phyloP scores from a whole-genome alignment of 768 basidiomycete genomes.

The Lentinula detonsa region DNA sequence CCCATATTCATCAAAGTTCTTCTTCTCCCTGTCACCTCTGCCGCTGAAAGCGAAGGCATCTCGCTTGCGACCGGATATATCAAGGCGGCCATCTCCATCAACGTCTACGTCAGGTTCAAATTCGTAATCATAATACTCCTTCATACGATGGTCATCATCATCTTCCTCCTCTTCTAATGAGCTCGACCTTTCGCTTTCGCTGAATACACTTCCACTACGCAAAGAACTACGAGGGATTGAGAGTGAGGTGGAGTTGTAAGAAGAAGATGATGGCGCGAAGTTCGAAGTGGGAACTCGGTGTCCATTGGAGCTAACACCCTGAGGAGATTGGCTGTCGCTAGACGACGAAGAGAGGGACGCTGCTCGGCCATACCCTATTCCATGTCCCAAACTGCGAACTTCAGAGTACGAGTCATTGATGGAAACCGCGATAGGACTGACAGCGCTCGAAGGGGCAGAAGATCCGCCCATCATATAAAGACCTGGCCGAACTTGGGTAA shows the following conservation, averaged over 20 bases:
- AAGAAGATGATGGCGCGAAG: neutral
- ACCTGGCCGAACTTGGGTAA: slow-evolving; percentile 60
- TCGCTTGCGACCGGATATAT: neutral
- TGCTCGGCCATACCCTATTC: slow-evolving; percentile 3
- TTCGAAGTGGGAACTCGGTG: neutral
- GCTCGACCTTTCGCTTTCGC: slow-evolving; percentile 3
- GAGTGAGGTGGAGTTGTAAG: neutral
- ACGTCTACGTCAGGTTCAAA: slow-evolving; percentile 3
- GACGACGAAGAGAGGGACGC: slow-evolving; percentile 1
- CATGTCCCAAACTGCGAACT: slow-evolving; percentile 1
- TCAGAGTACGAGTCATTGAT: neutral
- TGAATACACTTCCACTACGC: slow-evolving; percentile 6
- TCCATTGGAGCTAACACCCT: neutral
- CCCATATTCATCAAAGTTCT: slow-evolving; percentile 5
- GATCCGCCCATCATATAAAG: slow-evolving; percentile 35
- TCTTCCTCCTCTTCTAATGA: slow-evolving; percentile 3
- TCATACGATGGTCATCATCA: neutral
- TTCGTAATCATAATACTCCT: slow-evolving; percentile 7
- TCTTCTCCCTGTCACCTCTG: neutral
- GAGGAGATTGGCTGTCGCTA: neutral
- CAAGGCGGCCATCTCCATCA: neutral
- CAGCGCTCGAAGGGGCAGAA: neutral
- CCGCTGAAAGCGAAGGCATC: neutral
- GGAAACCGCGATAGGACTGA: neutral
- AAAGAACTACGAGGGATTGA: slow-evolving; percentile 6